These are phyloP conservation scores for Claviceps sp. DNA, from an alignment of 2,329 filamentous ascomycete genomes.

Conservation along the genomic window DNA sequence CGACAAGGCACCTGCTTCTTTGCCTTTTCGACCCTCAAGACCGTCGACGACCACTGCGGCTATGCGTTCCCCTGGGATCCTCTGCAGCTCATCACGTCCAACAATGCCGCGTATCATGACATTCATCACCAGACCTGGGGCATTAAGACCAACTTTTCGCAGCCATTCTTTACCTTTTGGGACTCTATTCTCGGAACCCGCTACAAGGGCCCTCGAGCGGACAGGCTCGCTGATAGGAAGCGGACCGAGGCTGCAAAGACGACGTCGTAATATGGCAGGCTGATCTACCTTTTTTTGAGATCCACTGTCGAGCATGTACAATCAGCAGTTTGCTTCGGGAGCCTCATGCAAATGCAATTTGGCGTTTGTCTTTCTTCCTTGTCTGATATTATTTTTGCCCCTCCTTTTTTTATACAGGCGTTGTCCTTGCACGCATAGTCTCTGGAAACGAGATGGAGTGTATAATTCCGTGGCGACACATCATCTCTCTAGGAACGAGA, in stretches of 20 bases:
- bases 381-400: neutral
- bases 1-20: slow-evolving; percentile 87
- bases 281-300: neutral
- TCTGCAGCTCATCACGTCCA: slow-evolving; percentile 78
- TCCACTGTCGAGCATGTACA: neutral
- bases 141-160: slow-evolving; percentile 89
- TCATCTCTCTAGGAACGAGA: neutral
- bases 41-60: slow-evolving; percentile 93
- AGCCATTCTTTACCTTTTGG: slow-evolving; percentile 95
- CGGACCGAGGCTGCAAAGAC: slow-evolving; percentile 13
- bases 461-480: neutral
- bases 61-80: slow-evolving; percentile 95
- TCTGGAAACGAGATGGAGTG: neutral
- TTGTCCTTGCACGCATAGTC: neutral
- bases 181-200: slow-evolving; percentile 70
- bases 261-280: slow-evolving; percentile 5
- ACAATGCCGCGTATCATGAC: slow-evolving; percentile 94
- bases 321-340: neutral
- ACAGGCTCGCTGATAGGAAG: slow-evolving; percentile 27
- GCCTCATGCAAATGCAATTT: neutral
- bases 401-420: neutral
- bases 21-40: slow-evolving; percentile 81
- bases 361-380: neutral
- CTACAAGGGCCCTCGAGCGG: slow-evolving; percentile 53
- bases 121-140: slow-evolving; percentile 99